Conservation (phyloP, 163 green algal genomes). For the Coccomyxa subellipsoidea region DNA sequence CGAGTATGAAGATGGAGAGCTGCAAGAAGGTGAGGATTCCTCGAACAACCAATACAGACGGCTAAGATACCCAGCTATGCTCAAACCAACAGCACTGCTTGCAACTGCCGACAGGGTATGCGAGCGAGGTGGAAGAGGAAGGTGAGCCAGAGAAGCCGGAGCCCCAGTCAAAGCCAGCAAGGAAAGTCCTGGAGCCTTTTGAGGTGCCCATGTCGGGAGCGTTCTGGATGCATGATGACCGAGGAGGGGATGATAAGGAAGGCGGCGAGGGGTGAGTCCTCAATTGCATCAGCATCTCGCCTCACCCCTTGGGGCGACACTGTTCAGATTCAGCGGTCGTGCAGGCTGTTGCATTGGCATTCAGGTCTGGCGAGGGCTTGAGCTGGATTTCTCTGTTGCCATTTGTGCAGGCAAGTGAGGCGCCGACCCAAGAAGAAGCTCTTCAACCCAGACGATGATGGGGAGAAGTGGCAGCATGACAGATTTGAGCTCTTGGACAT, state of each 20-base stretch:
- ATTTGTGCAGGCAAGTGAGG: background rate
- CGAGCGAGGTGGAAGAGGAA: conserved; percentile 9
- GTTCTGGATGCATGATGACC: conserved; percentile 28
- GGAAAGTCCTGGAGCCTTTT: conserved; percentile 18
- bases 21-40: background rate
- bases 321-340: too few species aligned
- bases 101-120: background rate
- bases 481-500: conserved; percentile 16
- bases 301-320: too few species aligned
- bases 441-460: background rate
- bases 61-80: background rate
- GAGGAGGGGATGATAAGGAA: conserved; percentile 13
- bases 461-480: conserved; percentile 23
- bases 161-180: background rate
- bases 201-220: conserved; percentile 23
- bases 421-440: conserved; percentile 15
- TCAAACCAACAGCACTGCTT: background rate
- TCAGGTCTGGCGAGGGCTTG: too few species aligned
- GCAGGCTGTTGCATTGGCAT: too few species aligned
- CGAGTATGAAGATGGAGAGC: background rate
- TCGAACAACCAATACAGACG: background rate
- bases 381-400: too few species aligned
- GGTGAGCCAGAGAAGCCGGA: background rate
- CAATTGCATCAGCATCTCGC: too few species aligned
- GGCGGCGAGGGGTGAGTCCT: background rate